These are phyloP conservation scores for Talaromyces sp. DNA, from an alignment of 2,329 filamentous ascomycete species.

Conservation along the genomic window DNA sequence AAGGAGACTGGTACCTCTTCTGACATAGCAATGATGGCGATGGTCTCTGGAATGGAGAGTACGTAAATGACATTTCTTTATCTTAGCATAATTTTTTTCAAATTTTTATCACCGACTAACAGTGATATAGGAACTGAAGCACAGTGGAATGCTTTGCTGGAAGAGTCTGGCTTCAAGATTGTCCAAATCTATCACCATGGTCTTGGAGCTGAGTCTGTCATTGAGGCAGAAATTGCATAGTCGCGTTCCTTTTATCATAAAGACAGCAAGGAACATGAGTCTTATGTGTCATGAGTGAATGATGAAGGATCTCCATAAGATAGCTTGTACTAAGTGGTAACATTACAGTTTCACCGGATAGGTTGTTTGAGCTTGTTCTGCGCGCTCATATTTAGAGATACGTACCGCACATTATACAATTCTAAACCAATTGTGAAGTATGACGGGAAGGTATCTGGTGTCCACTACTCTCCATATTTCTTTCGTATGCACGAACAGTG, in stretches of 20 bases:
- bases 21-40: constrained; percentile 16
- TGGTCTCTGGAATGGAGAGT: constrained; percentile 13
- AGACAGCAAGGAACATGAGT: neutral
- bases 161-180: constrained; percentile 24
- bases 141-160: constrained; percentile 13
- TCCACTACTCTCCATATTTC: neutral
- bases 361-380: neutral
- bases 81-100: too few relatives aligned
- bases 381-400: neutral
- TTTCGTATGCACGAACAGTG: neutral
- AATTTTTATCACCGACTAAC: neutral
- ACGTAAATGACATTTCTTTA: neutral
- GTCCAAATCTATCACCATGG: constrained; percentile 23
- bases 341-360: neutral
- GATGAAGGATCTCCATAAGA: neutral
- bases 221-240: constrained; percentile 9
- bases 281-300: neutral
- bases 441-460: neutral
- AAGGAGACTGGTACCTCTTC: constrained; percentile 35
- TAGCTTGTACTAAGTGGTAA: neutral
- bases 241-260: neutral
- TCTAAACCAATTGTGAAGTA: neutral
- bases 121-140: constrained; percentile 2
- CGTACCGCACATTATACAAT: neutral
- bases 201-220: constrained; percentile 12